Percentiles rank a stretch among this genome's conserved stretches.
These are phyloP conservation scores for Alternaria gaisen DNA, from an alignment of 2,329 filamentous ascomycete species.

Conservation along the genomic window DNA sequence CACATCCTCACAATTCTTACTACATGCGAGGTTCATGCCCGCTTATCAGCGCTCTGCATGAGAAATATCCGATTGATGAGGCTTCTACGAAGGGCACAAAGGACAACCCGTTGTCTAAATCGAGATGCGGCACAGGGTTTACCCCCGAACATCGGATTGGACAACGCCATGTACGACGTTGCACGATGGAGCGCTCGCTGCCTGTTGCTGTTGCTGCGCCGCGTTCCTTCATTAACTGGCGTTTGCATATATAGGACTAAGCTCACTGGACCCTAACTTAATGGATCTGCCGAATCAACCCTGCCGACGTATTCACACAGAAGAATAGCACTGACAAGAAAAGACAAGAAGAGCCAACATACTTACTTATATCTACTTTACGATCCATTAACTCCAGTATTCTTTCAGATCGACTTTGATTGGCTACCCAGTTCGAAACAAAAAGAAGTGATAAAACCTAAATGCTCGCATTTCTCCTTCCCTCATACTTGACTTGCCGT, in stretches of 20 bases:
- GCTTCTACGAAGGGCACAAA: background rate
- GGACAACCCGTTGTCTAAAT: background rate
- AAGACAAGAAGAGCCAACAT: background rate
- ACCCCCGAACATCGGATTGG: background rate
- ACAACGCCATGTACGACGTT: slow-evolving; percentile 5
- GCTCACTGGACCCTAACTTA: background rate
- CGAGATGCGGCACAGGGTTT: background rate
- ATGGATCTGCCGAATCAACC: background rate
- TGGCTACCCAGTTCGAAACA: background rate
- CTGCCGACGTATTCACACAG: background rate
- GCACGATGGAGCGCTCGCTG: background rate
- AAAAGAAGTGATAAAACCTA: background rate
- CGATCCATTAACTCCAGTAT: background rate
- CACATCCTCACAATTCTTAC: background rate
- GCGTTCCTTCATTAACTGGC: background rate
- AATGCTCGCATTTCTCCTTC: slow-evolving; percentile 5
- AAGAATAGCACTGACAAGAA: background rate
- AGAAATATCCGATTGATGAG: background rate
- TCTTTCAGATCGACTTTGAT: background rate
- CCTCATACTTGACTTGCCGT: background rate
- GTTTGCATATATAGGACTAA: background rate
- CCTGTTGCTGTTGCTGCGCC: background rate
- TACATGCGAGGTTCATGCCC: background rate
- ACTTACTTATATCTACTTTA: background rate
- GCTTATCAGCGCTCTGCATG: background rate